Evolutionary conservation across 225 moss, liverwort and hornwort species (phyloP).

Genomic region (Climacium dendroides): DNA sequence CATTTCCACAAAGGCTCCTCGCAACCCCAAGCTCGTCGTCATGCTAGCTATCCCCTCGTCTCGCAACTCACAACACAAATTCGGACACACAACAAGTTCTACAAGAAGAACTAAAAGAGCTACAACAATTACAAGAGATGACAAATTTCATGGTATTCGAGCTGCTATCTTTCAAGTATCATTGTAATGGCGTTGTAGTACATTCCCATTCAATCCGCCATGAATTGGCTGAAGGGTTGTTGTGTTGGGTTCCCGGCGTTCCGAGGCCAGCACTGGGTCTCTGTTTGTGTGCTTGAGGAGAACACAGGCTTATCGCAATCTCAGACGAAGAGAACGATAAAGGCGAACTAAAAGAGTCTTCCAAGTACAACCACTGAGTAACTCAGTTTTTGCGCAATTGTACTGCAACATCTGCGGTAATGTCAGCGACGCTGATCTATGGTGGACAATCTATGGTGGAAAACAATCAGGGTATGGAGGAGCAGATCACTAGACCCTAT

Average conservation of each 20-base stretch:
- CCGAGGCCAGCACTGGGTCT: background rate
- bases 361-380: background rate
- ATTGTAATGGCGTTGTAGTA: background rate
- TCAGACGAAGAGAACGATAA: background rate
- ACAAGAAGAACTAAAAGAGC: background rate
- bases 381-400: background rate
- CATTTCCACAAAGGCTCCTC: background rate
- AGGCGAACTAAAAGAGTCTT: background rate
- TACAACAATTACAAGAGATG: background rate
- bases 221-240: background rate
- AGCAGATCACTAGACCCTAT: background rate
- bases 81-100: background rate
- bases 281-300: background rate
- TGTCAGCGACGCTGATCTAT: background rate
- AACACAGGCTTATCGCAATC: constrained; percentile 27
- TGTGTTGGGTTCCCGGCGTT: background rate
- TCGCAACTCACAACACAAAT: background rate
- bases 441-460: background rate
- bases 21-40: constrained; percentile 4
- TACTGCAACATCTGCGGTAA: background rate
- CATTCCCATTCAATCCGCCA: background rate
- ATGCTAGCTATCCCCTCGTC: background rate
- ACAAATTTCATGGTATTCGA: background rate
- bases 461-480: background rate
- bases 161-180: background rate